Evolutionary conservation across 1,139 yeast species (phyloP), one percentile per base, ranked within the genome.

Genomic region (Trichomonascaceae sp.): DNA sequence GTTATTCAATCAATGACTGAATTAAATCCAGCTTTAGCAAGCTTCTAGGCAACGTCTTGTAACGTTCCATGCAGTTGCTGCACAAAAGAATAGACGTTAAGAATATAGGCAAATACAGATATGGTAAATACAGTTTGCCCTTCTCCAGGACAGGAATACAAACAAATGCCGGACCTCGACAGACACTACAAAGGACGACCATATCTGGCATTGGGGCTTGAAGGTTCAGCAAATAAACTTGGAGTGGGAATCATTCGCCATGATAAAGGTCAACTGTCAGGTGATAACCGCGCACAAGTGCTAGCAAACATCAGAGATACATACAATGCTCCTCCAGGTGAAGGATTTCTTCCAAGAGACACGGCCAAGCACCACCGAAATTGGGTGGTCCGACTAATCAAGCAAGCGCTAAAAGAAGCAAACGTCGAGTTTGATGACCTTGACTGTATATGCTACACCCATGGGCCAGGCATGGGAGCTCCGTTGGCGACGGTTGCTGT

Each of bases 391-490:
- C 60, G 97, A 36, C 60, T 87, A 26, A 73, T 84, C 32, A 75
- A 73, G 46, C 52, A 51, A 27, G 81, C 97, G 0, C 52, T 89
- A 35, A 54, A 53, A 3, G 89, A 77, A 29, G 78, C 94, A 2
- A 55, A 60, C 0, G 53, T 84, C n/a, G 36, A 45, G 17, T 46
- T 61, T 30, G 38, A 52, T 2, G 92, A 84, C 34, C 58, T 89
- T 17, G 95, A 87, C 56, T 85, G 93, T 47, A 80, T 89, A 35
- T 85, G 96, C 55, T 89, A 87, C 55, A 89, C 97, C 1, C 93
- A 81, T 56, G 99, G 98, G 3, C 98, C 98, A 0, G 99, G 99
- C 1, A 92, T 89, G 98, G 99, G 98, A 3, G 97, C 97, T 1
- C 99, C 98, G 0, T 62, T 89, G 38, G 95, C 89, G 48, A 75